Evolutionary conservation across 1,139 yeast species (phyloP).

Genomic region (Taphrina pruni): DNA sequence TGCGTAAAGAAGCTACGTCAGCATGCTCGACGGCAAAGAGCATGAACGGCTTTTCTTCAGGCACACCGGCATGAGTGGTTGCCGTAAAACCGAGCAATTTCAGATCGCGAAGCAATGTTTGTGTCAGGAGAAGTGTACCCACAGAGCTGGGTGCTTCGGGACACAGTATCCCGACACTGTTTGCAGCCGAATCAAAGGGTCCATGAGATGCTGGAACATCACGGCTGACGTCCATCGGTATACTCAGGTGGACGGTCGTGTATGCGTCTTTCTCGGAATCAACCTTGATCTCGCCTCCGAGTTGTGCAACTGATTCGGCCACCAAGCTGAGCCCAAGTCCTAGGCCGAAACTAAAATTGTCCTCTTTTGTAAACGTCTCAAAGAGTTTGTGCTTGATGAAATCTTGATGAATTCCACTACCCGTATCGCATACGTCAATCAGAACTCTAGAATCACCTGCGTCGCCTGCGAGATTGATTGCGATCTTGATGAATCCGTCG

Average conservation of each 20-base stretch:
- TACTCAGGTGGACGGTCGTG: conserved; percentile 16
- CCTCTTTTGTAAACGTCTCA: conserved; percentile 89
- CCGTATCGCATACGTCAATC: conserved; percentile 65
- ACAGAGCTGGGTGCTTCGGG: background rate
- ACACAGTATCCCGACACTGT: conserved; percentile 2
- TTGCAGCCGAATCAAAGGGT: background rate
- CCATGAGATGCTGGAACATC: background rate
- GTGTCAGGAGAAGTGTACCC: background rate
- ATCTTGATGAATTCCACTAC: conserved; percentile 84
- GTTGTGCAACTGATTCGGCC: conserved; percentile 15
- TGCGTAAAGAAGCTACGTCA: background rate
- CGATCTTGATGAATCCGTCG: conserved; percentile 12
- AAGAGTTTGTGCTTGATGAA: conserved; percentile 72
- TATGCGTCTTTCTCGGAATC: conserved; percentile 21
- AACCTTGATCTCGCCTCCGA: conserved; percentile 14
- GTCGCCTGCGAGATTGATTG: background rate
- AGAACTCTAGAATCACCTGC: background rate
- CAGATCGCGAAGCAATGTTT: conserved; percentile 4
- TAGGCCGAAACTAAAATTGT: conserved; percentile 74
- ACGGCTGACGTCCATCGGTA: conserved; percentile 5
- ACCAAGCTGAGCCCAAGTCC: conserved; percentile 34
- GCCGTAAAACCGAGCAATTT: background rate
- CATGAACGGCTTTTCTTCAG: background rate
- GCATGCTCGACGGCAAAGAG: background rate
- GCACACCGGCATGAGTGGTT: background rate